A percentile compares a stretch with the other conserved stretches of the same genome.
Conservation (phyloP, 805 yeast species). For the Blastobotrys muscicola region DNA sequence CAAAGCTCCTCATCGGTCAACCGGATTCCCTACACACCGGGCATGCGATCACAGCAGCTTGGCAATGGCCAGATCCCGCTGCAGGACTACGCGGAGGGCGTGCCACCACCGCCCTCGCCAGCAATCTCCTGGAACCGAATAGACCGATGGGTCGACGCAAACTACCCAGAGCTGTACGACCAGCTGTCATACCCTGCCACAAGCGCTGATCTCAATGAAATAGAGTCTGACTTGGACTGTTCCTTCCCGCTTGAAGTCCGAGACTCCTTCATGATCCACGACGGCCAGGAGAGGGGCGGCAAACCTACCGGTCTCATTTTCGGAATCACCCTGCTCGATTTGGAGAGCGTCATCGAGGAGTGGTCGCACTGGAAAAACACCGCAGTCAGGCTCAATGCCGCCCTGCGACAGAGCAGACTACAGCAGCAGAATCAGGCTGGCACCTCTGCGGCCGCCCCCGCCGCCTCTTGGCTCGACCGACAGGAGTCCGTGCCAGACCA, state of each 20-base stretch:
- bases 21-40: constrained; percentile 26
- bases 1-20: constrained; percentile 11
- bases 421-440: constrained; percentile 18
- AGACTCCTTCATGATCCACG: constrained; percentile 73
- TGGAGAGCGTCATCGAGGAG: constrained; percentile 74
- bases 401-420: constrained; percentile 19
- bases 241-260: constrained; percentile 72
- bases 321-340: constrained; percentile 68
- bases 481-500: constrained; percentile 73
- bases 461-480: constrained; percentile 29
- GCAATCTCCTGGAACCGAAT: constrained; percentile 80
- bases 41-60: constrained; percentile 27
- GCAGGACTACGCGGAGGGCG: constrained; percentile 45
- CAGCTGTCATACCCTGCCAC: constrained; percentile 76
- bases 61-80: constrained; percentile 29
- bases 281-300: constrained; percentile 81
- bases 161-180: constrained; percentile 74
- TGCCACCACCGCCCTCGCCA: constrained; percentile 51
- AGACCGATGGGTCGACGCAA: constrained; percentile 68
- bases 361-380: constrained; percentile 70
- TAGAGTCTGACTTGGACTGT: constrained; percentile 72
- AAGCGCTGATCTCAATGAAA: constrained; percentile 63
- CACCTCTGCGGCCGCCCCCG: constrained; percentile 7
- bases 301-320: constrained; percentile 68
- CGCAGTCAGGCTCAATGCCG: constrained; percentile 23